A percentile compares a stretch with the other conserved stretches of the same genome.
phyloP scores from a whole-genome alignment of 805 yeast genomes.

The Candida argentea region DNA sequence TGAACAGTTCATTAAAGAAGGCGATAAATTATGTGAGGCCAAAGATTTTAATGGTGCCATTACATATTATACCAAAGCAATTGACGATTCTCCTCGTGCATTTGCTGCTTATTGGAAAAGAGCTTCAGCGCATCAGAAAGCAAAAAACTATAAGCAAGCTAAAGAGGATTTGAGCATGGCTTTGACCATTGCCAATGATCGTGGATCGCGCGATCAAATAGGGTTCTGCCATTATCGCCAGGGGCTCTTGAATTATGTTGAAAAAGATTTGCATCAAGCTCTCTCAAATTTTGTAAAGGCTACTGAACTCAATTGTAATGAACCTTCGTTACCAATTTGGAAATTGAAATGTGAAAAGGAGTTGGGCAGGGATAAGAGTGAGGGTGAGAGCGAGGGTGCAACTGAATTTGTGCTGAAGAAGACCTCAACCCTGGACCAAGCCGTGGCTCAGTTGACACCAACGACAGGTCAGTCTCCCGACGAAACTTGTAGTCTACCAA shows the following conservation, averaged over 20 bases:
- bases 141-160: conserved; percentile 38
- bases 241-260: conserved; percentile 35
- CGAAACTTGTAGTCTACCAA: conserved; percentile 8
- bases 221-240: conserved; percentile 39
- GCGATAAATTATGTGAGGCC: conserved; percentile 18
- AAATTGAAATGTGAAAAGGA: conserved; percentile 20
- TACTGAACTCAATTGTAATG: conserved; percentile 30
- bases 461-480: not conserved
- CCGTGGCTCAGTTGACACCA: not conserved
- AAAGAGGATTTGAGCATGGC: conserved; percentile 37
- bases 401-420: conserved; percentile 1
- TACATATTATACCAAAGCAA: conserved; percentile 24
- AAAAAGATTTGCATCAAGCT: conserved; percentile 33
- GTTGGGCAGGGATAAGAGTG: conserved; percentile 1
- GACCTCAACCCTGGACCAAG: not conserved
- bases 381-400: conserved; percentile 3
- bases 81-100: conserved; percentile 34
- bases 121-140: conserved; percentile 39
- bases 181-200: conserved; percentile 30
- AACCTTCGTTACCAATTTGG: conserved; percentile 42
- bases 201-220: conserved; percentile 37
- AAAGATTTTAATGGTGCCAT: conserved; percentile 38
- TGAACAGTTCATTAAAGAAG: conserved; percentile 23
- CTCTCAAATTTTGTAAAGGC: conserved; percentile 33
- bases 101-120: conserved; percentile 39